Evolutionary conservation across 768 basidiomycete species (phyloP).

Genomic region (Leucocoprinus birnbaumii): DNA sequence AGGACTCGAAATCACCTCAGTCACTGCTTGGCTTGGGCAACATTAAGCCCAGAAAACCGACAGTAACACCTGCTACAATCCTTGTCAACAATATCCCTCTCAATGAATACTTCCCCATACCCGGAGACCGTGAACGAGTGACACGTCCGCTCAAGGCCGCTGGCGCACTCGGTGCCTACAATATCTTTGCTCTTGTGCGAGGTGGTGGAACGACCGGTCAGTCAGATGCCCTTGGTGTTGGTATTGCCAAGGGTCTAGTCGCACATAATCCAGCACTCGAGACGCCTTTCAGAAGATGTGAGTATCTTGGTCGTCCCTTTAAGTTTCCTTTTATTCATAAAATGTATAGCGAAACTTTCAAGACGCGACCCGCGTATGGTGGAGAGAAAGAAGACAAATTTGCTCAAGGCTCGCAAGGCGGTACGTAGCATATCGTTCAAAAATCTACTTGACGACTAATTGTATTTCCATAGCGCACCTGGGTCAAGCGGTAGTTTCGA

Average conservation of each 20-base stretch:
- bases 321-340: slow-evolving; percentile 12
- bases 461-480: slow-evolving; percentile 60
- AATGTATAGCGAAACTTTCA: slow-evolving; percentile 72
- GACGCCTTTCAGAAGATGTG: slow-evolving; percentile 71
- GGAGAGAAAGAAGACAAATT: slow-evolving; percentile 95
- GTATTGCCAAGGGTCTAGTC: slow-evolving; percentile 71
- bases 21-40: slow-evolving; percentile 26
- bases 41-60: slow-evolving; percentile 16
- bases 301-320: slow-evolving; percentile 16
- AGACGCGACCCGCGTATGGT: slow-evolving; percentile 96
- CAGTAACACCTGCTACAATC: slow-evolving; percentile 57
- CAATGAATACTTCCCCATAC: slow-evolving; percentile 71
- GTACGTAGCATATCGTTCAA: slow-evolving; percentile 46
- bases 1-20: slow-evolving; percentile 17
- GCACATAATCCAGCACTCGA: slow-evolving; percentile 68
- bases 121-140: slow-evolving; percentile 77
- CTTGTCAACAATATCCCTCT: slow-evolving; percentile 86
- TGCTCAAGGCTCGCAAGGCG: slow-evolving; percentile 88
- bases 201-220: slow-evolving; percentile 94
- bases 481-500: slow-evolving; percentile 86
- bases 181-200: slow-evolving; percentile 66
- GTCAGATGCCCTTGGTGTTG: slow-evolving; percentile 81
- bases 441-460: slow-evolving; percentile 1
- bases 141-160: slow-evolving; percentile 83
- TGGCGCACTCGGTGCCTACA: slow-evolving; percentile 83